Evolutionary conservation across 2,329 filamentous ascomycete genomes (phyloP), one percentile per base, ranked within the genome.

Genomic region (Cladosporium sp.): DNA sequence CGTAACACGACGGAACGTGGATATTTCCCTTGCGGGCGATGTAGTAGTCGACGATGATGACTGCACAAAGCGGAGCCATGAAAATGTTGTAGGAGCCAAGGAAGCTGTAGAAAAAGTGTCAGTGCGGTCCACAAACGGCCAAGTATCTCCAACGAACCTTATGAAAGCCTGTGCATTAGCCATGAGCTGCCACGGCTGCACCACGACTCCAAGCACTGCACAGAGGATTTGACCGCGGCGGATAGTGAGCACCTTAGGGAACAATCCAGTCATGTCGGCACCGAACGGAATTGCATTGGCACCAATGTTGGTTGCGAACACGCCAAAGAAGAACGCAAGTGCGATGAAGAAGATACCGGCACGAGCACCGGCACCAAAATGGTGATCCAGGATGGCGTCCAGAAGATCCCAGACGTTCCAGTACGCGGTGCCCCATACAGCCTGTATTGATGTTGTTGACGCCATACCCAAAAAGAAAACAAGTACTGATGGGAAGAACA

Each of bases 171-270:
- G 60, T 2, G 76, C 76, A 1, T 68, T 73, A 19, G 70, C 68
- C 50, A 78, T 69, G 0, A 96, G 81, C 60, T 89, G 89, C 83
- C 87, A 94, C 0, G 92, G 92, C 71, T 90, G 94, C 83, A 96
- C 95, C 61, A 85, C 88, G 10, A 96, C 78, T 56, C 90, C 91
- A 55, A 96, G 78, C 1, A 80, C 71, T 0, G 91, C 91, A 68
- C 90, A 96, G 62, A 96, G 82, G 70, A 95, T 96, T 12, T 90
- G 89, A 55, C 91, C 91, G 10, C 92, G 87, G 56, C 91, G 86
- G 66, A 97, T 96, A 66, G 83, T 81, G 66, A 84, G 70, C 63
- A 75, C 82, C 40, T 73, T 73, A 0, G 82, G 82, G 34, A 80
- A 76, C 5, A 83, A 65, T 1, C 78, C 77, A 0, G 77, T 79